Evolutionary conservation across 1,284 basidiomycete genomes (phyloP).

Genomic region (Butyriboletus appendiculatus): DNA sequence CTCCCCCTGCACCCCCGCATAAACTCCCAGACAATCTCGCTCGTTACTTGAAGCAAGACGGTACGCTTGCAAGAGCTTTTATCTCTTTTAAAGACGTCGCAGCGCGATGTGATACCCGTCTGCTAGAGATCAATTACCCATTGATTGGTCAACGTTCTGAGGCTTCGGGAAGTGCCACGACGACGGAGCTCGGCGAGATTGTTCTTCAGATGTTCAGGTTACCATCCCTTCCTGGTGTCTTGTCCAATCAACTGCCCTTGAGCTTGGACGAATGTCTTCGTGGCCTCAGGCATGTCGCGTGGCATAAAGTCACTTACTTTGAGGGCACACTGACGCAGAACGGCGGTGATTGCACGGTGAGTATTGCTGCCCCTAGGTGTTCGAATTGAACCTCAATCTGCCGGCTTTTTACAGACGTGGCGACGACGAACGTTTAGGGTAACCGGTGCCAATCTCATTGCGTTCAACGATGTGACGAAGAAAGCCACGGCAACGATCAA

Average conservation of each 20-base stretch:
- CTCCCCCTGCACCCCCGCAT: slow-evolving; percentile 37
- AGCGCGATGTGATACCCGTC: slow-evolving; percentile 74
- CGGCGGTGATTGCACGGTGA: slow-evolving; percentile 91
- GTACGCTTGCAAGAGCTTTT: slow-evolving; percentile 79
- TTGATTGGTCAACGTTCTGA: slow-evolving; percentile 77
- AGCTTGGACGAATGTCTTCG: slow-evolving; percentile 90
- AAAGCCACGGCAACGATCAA: slow-evolving; percentile 90
- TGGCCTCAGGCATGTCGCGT: slow-evolving; percentile 85
- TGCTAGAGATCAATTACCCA: slow-evolving; percentile 85
- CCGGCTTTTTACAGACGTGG: slow-evolving; percentile 63
- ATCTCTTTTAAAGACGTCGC: slow-evolving; percentile 87
- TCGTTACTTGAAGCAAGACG: slow-evolving; percentile 79
- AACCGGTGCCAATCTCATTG: slow-evolving; percentile 84
- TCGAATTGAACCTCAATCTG: slow-evolving; percentile 6
- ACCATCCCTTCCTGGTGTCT: slow-evolving; percentile 84
- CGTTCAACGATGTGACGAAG: slow-evolving; percentile 94
- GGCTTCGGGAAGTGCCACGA: slow-evolving; percentile 53
- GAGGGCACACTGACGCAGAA: slow-evolving; percentile 93
- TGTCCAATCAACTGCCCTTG: slow-evolving; percentile 79
- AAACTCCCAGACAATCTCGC: slow-evolving; percentile 69
- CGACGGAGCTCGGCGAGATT: slow-evolving; percentile 75
- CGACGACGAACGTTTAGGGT: slow-evolving; percentile 85
- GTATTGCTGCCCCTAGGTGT: slow-evolving; percentile 27
- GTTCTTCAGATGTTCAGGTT: slow-evolving; percentile 88
- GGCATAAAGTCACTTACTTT: slow-evolving; percentile 92